Evolutionary conservation across 352 stramenopile genomes (phyloP).

Genomic region (Globisporangium orthogonon): DNA sequence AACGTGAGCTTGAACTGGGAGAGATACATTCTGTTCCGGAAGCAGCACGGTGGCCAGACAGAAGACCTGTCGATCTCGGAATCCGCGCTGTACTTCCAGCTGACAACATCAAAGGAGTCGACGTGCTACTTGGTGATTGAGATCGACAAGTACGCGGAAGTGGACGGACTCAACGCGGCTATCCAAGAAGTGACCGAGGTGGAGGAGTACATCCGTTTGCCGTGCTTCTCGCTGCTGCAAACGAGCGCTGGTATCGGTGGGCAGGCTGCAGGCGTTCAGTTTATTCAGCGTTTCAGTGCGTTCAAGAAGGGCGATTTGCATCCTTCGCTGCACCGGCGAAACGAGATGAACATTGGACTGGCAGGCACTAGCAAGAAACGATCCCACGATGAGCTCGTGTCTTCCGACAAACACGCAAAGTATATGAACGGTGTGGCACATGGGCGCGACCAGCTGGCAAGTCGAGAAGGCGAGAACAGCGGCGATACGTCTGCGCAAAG

Average conservation of each 20-base stretch:
- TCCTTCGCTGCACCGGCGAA: constrained; percentile 42
- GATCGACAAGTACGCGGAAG: constrained; percentile 78
- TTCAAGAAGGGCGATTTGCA: constrained; percentile 76
- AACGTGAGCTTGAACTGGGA: constrained; percentile 83
- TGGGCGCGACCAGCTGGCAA: constrained; percentile 12
- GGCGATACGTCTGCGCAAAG: constrained; percentile 15
- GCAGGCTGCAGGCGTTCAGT: constrained; percentile 70
- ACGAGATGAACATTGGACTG: constrained; percentile 30
- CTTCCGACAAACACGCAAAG: constrained; percentile 24
- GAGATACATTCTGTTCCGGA: constrained; percentile 76
- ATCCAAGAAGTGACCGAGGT: constrained; percentile 43
- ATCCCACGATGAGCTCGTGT: constrained; percentile 14
- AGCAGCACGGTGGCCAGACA: constrained; percentile 69
- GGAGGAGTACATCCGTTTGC: constrained; percentile 67
- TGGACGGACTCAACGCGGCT: constrained; percentile 46
- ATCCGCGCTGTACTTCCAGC: constrained; percentile 74
- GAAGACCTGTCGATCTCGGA: constrained; percentile 82
- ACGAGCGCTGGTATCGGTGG: constrained; percentile 48
- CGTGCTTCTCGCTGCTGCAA: constrained; percentile 78
- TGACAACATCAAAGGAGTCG: constrained; percentile 80
- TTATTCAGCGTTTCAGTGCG: constrained; percentile 77
- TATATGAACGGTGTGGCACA: constrained; percentile 13
- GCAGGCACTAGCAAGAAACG: constrained; percentile 33
- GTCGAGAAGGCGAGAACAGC: constrained; percentile 14
- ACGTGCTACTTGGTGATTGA: constrained; percentile 83